Evolutionary conservation across 2,329 filamentous ascomycete genomes (phyloP).

Genomic region (Epichloe scottii): DNA sequence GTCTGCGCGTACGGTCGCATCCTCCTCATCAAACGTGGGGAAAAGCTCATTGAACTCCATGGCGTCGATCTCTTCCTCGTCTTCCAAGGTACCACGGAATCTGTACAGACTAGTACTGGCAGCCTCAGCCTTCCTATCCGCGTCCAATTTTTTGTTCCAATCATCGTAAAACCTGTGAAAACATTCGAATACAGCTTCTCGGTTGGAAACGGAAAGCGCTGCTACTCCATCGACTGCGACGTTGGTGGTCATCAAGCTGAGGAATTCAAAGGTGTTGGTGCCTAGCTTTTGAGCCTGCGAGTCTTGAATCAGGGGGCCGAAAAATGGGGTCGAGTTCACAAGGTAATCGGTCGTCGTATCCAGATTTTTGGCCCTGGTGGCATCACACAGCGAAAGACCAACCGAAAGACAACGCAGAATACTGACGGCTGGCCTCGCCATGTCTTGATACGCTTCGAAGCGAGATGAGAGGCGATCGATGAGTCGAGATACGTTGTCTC

Average conservation of each 20-base stretch:
- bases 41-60: slow-evolving; percentile 72
- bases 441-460: slow-evolving; percentile 74
- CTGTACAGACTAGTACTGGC: slow-evolving; percentile 67
- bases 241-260: slow-evolving; percentile 21
- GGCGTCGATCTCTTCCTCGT: slow-evolving; percentile 61
- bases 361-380: slow-evolving; percentile 28
- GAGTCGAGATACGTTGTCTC: slow-evolving; percentile 52
- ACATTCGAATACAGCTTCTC: slow-evolving; percentile 47
- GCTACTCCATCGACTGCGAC: slow-evolving; percentile 35
- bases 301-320: slow-evolving; percentile 32
- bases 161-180: slow-evolving; percentile 64
- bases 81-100: slow-evolving; percentile 66
- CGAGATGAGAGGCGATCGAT: slow-evolving; percentile 54
- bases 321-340: slow-evolving; percentile 39
- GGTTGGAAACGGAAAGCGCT: slow-evolving; percentile 27
- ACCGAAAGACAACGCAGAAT: slow-evolving; percentile 70
- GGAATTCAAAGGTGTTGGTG: slow-evolving; percentile 29
- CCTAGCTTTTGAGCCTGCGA: slow-evolving; percentile 10
- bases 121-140: slow-evolving; percentile 64
- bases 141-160: slow-evolving; percentile 66
- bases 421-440: slow-evolving; percentile 64
- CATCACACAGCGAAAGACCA: slow-evolving; percentile 52
- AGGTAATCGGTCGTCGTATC: slow-evolving; percentile 25
- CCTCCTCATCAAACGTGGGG: slow-evolving; percentile 52
- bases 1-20: slow-evolving; percentile 19